Conservation (phyloP, 345 rosid species). For the Dipteronia sinensis region DNA sequence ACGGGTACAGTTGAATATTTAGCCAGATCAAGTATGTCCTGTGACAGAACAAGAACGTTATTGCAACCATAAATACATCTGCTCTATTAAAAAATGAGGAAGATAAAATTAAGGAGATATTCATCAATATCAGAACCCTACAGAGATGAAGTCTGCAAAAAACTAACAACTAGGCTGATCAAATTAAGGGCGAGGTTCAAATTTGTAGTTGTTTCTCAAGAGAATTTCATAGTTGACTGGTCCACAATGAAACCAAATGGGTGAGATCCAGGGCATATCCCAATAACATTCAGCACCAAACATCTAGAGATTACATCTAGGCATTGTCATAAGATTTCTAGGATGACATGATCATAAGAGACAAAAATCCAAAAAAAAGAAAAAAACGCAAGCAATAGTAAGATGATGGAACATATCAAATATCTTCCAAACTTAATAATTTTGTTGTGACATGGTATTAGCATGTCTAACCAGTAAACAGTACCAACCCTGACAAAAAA, state of each 20-base stretch:
- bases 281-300: neutral
- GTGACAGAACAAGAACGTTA: constrained; percentile 27
- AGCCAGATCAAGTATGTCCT: constrained; percentile 94
- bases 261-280: neutral
- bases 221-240: neutral
- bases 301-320: neutral
- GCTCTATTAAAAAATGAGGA: neutral
- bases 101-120: neutral
- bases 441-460: neutral
- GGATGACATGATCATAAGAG: neutral
- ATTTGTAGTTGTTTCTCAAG: neutral
- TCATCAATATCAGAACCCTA: neutral
- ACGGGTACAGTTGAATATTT: constrained; percentile 83
- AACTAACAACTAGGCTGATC: neutral
- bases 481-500: constrained; percentile 17
- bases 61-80: constrained; percentile 6
- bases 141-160: neutral
- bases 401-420: neutral
- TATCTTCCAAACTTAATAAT: neutral
- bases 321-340: neutral
- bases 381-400: neutral
- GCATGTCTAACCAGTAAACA: neutral
- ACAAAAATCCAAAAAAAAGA: neutral
- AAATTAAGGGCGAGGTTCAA: neutral
- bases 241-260: neutral